Base-by-base conservation (phyloP, 2,329 filamentous ascomycete genomes). In the Apiospora pterosperma region DNA sequence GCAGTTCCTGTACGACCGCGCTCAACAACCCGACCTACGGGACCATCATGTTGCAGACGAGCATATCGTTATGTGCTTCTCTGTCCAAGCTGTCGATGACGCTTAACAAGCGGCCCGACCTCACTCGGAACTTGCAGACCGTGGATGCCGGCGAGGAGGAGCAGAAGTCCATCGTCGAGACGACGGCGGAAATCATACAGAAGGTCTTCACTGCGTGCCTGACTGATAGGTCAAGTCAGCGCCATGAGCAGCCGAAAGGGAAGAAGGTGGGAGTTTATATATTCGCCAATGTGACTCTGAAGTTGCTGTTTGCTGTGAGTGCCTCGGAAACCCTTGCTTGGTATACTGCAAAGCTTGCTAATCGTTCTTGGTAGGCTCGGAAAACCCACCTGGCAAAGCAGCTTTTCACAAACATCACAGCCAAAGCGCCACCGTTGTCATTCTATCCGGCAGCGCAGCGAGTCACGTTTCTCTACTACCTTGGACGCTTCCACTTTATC, bases 401-500 rank as follows among this genome's bases (percentile, higher is more conserved):
- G 76, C 92, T 97, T 72, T 96, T 97, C 74, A 90, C 89, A 69
- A 96, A 96, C 74, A 95, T 97, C 68, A 90, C 89, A 61, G 89
- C 91, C 64, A 91, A 92, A 69, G 94, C 92, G 0, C 93, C 93
- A 1, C 92, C 93, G 0, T 80, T 98, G 14, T 84, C 86, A 1
- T 86, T 92, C 62, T 98, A 96, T 73, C 93, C 94, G 2, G 92
- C 92, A 25, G 86, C 91, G 6, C 92, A 98, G 75, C 88, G 93
- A 60, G 93, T 97, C 61, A 97, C 93, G 4, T 98, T 94, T 71
- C 88, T 98, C 16, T 97, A 97, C 80, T 97, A 97, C 75, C 89
- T 98, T 6, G 95, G 95, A 21, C 90, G 93, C 65, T 97, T 95
- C 78, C 88, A 94, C 73, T 93, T 97, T 75, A 88, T 92, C 68